phyloP scores from a whole-genome alignment of 1,139 yeast species.

The Zygosaccharomyces sapae region DNA sequence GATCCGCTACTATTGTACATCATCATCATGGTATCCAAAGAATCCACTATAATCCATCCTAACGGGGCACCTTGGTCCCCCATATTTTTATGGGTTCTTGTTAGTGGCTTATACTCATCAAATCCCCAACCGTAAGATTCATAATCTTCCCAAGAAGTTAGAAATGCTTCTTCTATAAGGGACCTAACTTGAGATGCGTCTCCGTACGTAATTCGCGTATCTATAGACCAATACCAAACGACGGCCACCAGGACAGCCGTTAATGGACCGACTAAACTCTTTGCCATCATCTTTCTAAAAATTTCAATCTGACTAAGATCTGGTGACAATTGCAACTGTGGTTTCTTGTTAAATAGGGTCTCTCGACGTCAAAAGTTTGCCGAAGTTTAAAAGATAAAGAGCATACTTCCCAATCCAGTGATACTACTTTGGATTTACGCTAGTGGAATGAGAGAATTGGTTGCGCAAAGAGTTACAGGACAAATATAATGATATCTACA shows the following conservation, averaged over 20 bases:
- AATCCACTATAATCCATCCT: constrained; percentile 94
- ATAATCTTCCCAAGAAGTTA: constrained; percentile 78
- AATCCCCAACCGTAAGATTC: constrained; percentile 78
- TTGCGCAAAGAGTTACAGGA: not conserved
- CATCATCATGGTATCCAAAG: constrained; percentile 75
- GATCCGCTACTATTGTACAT: constrained; percentile 75
- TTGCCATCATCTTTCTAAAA: constrained; percentile 6
- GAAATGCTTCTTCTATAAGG: constrained; percentile 47
- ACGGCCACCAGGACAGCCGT: constrained; percentile 8
- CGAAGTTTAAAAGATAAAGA: not conserved
- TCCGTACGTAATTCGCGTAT: constrained; percentile 1
- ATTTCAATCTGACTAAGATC: not conserved
- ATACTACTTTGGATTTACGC: not conserved
- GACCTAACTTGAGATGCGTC: constrained; percentile 10
- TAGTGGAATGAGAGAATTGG: not conserved
- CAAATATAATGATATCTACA: constrained; percentile 9
- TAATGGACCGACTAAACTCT: constrained; percentile 8
- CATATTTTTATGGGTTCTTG: constrained; percentile 67
- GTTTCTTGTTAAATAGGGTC: not conserved
- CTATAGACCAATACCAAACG: constrained; percentile 1
- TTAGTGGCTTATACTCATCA: constrained; percentile 62
- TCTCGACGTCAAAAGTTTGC: not conserved
- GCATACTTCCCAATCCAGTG: not conserved
- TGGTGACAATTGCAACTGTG: not conserved
- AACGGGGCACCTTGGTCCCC: constrained; percentile 59